A percentile compares a stretch with the other conserved stretches of the same genome.
Evolutionary conservation across 305 asterid genomes (phyloP).

Genomic region (Rubia occidens): DNA sequence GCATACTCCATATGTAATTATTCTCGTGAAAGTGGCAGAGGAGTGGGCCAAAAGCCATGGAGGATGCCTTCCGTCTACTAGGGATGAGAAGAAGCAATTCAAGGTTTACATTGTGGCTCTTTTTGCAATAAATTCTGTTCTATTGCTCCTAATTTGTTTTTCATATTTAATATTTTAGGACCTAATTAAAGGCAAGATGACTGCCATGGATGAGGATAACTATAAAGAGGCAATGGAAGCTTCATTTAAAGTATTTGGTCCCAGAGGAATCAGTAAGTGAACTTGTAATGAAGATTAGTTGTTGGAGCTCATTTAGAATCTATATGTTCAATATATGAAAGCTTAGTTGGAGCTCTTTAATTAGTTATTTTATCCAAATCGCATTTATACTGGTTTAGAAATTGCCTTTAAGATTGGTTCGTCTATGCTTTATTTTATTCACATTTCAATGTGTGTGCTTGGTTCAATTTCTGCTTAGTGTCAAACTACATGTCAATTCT

Average conservation of each 20-base stretch:
- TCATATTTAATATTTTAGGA: constrained; percentile 44
- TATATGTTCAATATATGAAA: background rate
- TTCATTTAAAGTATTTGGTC: constrained; percentile 75
- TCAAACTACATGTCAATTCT: background rate
- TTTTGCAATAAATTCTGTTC: constrained; percentile 1
- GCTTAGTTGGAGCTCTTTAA: background rate
- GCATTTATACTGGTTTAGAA: background rate
- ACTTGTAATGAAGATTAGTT: background rate
- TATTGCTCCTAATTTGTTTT: constrained; percentile 24
- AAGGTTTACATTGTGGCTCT: constrained; percentile 44
- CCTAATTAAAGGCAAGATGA: constrained; percentile 67
- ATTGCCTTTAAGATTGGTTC: background rate
- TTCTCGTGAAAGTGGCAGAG: constrained; percentile 70
- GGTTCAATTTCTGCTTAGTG: background rate
- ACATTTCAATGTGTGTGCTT: background rate
- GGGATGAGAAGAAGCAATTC: constrained; percentile 68
- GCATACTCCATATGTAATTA: constrained; percentile 77
- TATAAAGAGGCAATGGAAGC: constrained; percentile 91
- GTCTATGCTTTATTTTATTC: background rate
- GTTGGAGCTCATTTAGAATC: background rate
- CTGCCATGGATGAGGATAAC: constrained; percentile 77
- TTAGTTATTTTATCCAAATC: background rate
- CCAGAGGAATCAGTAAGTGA: constrained; percentile 81
- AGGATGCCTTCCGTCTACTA: constrained; percentile 68
- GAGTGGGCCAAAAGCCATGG: constrained; percentile 68